Conservation (phyloP, 495 filamentous ascomycete species). For the Penicillium atrosanguineum region DNA sequence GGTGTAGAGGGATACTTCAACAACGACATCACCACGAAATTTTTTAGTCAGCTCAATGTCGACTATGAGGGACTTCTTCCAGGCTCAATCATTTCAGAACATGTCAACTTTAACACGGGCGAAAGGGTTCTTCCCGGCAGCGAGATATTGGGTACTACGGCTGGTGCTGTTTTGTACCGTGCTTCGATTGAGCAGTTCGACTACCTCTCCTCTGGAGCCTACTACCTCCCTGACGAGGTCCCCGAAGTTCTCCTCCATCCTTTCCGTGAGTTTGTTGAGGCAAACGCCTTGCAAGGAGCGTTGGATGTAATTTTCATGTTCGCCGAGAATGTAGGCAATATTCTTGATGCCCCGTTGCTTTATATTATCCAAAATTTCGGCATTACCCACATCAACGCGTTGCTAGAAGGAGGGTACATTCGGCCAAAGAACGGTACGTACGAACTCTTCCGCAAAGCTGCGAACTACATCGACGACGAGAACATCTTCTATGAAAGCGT, state of each 20-base stretch:
- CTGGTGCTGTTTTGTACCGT: conserved; percentile 5
- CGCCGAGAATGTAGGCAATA: conserved; percentile 8
- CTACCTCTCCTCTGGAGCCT: conserved; percentile 5
- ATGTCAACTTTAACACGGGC: conserved; percentile 12
- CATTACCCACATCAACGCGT: conserved; percentile 3
- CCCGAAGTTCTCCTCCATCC: conserved; percentile 8
- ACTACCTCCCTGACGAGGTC: conserved; percentile 6
- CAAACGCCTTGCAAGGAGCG: conserved; percentile 3
- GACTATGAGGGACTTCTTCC: conserved; percentile 13
- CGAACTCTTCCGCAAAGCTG: conserved; percentile 4
- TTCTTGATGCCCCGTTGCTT: conserved; percentile 3
- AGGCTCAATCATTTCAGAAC: neutral
- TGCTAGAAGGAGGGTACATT: conserved; percentile 4
- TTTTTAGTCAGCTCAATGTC: conserved; percentile 30
- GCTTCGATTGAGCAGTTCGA: conserved; percentile 6
- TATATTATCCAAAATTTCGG: conserved; percentile 11
- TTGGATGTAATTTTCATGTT: conserved; percentile 6
- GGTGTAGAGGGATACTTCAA: conserved; percentile 42
- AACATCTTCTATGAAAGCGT: conserved; percentile 7
- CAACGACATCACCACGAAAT: conserved; percentile 30
- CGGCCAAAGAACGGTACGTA: conserved; percentile 7
- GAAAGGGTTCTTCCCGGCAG: conserved; percentile 1
- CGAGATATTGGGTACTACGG: neutral
- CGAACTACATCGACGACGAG: conserved; percentile 4
- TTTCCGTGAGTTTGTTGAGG: conserved; percentile 8